Evolutionary conservation across 2,329 filamentous ascomycete species (phyloP).

Genomic region (Erysiphe neolycopersici): DNA sequence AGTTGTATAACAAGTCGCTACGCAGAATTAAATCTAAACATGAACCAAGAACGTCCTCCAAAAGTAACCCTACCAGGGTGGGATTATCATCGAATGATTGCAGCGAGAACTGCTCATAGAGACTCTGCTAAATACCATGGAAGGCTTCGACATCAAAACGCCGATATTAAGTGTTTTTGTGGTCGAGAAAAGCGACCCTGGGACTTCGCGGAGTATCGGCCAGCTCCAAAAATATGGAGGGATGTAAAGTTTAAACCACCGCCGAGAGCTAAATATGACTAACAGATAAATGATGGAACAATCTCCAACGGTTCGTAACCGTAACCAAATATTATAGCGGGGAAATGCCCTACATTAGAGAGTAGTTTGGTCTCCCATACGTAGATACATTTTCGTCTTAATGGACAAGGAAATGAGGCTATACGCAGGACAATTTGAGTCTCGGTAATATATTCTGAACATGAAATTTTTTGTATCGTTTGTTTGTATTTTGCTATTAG

Average conservation of each 20-base stretch:
- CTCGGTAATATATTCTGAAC: not conserved
- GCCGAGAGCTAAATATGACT: not conserved
- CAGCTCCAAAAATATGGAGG: not conserved
- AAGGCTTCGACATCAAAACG: not conserved
- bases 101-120: not conserved
- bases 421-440: not conserved
- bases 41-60: not conserved
- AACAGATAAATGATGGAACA: not conserved
- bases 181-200: not conserved
- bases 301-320: not conserved
- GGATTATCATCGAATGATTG: not conserved
- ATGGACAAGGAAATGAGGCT: not conserved
- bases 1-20: not conserved
- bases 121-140: not conserved
- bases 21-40: not conserved
- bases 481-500: no score
- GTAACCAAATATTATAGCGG: not conserved
- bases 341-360: not conserved
- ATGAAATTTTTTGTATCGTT: no score
- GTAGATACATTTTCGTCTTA: not conserved
- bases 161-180: not conserved
- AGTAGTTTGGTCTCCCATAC: not conserved
- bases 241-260: not conserved
- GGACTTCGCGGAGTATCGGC: not conserved
- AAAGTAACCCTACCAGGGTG: not conserved